Conservation (phyloP, 495 filamentous ascomycete species). For the Patellaria atrata region DNA sequence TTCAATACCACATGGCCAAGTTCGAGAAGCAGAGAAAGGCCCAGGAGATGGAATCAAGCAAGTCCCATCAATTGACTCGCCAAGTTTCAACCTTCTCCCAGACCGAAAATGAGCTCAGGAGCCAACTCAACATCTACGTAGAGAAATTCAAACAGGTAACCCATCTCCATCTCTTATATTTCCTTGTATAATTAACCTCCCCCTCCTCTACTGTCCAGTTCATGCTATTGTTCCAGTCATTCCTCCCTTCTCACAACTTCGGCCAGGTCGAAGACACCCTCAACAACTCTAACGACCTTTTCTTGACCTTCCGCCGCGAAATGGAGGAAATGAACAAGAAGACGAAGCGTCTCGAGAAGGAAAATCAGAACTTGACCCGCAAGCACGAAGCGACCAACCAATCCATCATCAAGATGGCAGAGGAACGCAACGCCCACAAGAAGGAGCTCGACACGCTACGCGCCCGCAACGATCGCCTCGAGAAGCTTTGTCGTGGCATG, state of each 20-base stretch:
- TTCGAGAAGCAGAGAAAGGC: constrained; percentile 79
- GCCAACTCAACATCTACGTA: constrained; percentile 95
- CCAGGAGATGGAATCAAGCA: constrained; percentile 62
- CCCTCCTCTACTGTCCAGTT: constrained; percentile 17
- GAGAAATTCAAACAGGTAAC: constrained; percentile 99
- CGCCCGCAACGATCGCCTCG: constrained; percentile 84
- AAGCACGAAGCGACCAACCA: constrained; percentile 89
- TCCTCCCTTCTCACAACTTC: constrained; percentile 9
- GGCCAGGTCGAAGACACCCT: constrained; percentile 91
- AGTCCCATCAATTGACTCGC: constrained; percentile 67
- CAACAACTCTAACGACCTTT: constrained; percentile 97
- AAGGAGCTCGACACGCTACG: constrained; percentile 61
- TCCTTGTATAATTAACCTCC: constrained; percentile 1
- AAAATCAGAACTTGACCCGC: constrained; percentile 78
- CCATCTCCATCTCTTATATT: constrained; percentile 9
- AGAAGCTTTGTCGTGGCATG: constrained; percentile 86
- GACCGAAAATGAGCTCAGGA: constrained; percentile 83
- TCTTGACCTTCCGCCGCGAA: constrained; percentile 94
- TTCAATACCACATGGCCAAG: constrained; percentile 73
- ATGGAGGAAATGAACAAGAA: constrained; percentile 99
- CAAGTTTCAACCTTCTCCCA: constrained; percentile 95
- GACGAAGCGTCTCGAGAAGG: constrained; percentile 92
- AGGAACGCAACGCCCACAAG: constrained; percentile 55
- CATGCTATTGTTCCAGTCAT: neutral
- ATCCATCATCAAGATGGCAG: constrained; percentile 96